Evolutionary conservation across 176 grass and related monocot species (phyloP), one percentile per base, ranked within the genome.

Genomic region (Panicum miliaceum): DNA sequence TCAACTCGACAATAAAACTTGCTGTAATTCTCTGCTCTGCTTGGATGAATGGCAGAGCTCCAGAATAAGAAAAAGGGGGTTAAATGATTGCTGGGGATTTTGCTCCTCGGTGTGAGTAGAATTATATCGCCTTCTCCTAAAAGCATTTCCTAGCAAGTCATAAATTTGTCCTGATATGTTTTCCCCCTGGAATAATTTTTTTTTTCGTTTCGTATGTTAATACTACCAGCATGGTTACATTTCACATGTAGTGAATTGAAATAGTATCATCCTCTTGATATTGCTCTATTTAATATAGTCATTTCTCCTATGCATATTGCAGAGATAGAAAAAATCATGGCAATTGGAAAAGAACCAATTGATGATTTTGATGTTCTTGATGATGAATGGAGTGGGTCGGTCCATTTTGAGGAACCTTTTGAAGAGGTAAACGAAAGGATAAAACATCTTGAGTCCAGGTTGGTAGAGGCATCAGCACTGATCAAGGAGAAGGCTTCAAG

Each of bases 261-360:
- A 26, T 16, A 22, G 2, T 65, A 43, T 41, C 25, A 52, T 27
- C 15, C 40, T 68, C n/a, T 18, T 7, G 20, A 15, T 6, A 47
- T 25, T 56, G 18, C 8, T 42, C 19, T 64, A 14, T 47, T 38
- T 79, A n/a, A 43, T 38, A 3, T 58, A 78, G 50, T 12, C 53
- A 71, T 71, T 66, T 73, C n/a, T 86, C 22, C 3, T 75, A 78
- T 74, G 3, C 71, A 58, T 82, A 46, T 64, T 84, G 70, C 83
- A 98, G 96, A 95, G 74, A 90, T 98, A 20, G 62, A 72, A 82
- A 95, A 89, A 6, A 26, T 88, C 45, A 62, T 36, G 15, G 73
- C 74, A 40, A 80, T 95, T 5, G 34, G 85, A 10, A 83, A 81
- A 81, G 93, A 78, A 20, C 42, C 73, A 19, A 78, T 2, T 68